Base-by-base conservation (phyloP, 83 land plant species). In the Picea mariana region DNA sequence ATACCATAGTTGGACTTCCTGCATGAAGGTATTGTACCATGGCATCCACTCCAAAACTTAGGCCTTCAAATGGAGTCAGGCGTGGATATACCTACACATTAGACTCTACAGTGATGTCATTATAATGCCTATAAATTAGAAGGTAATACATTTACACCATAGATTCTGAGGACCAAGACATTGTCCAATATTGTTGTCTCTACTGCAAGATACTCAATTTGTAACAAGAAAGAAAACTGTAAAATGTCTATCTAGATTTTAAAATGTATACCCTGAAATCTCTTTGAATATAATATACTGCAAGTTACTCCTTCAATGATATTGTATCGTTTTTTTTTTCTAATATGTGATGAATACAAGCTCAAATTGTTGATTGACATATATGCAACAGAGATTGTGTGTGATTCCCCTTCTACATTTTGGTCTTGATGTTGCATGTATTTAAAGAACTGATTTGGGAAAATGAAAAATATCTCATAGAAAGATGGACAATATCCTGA, bases 1-100 rank as follows among this genome's bases (percentile, higher is more conserved):
- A 90, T 73, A 88, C 84, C 81, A 88, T 89, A 24, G 97, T 90
- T 80, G 98, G 92, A 86, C 97, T 91, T 24, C 99, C 99, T 31
- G 99, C 90, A 89, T 98, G 99, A 79, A 95, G 90, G 82, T 92
- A 85, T 24, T 88, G 81, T n/a, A 91, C 91, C 75, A 97, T 81
- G 68, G 97, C 97, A 31, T 79, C 95, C 75, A 97, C 90, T 62
- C 96, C 99, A 68, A 94, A 89, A 76, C 93, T 95, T 78, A 97
- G 60, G 55, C 89, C 95, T 66, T 97, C 93, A 85, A 90, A 91
- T 21, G 98, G 94, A 40, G 97, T 94, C 16, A 84, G 47, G 52
- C 81, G 86, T 80, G 99, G 99, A 83, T 93, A 96, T 20, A 67
- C 94, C 99, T 96, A 75, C 69, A 91, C 79, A 75, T 34, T 31